Conservation (phyloP, 202 grass and related monocot genomes). For the Zizania palustris region DNA sequence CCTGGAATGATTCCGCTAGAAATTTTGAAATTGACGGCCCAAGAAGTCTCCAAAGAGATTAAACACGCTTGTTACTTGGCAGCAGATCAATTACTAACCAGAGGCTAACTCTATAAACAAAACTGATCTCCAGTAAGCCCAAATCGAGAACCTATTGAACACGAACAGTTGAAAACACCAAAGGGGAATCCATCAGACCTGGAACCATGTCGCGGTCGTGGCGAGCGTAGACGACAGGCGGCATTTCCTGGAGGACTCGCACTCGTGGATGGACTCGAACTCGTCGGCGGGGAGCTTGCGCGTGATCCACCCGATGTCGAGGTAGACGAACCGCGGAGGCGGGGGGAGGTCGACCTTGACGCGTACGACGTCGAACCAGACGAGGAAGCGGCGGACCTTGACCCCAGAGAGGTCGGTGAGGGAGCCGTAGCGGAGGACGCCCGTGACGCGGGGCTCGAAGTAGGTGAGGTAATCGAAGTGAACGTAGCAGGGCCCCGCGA, state of each 20-base stretch:
- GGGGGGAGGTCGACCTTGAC: slow-evolving; percentile 86
- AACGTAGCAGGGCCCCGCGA: slow-evolving; percentile 66
- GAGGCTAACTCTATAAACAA: background rate
- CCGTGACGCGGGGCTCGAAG: slow-evolving; percentile 58
- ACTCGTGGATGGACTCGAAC: slow-evolving; percentile 70
- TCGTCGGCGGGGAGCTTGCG: slow-evolving; percentile 65
- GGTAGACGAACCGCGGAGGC: slow-evolving; percentile 66
- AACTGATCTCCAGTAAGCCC: background rate
- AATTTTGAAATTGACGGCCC: background rate
- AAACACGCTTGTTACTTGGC: background rate
- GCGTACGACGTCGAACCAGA: slow-evolving; percentile 71
- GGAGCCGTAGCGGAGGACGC: slow-evolving; percentile 66
- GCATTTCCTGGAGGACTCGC: slow-evolving; percentile 46
- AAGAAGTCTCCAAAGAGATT: background rate
- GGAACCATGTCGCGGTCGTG: slow-evolving; percentile 48
- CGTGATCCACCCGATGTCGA: slow-evolving; percentile 83
- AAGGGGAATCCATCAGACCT: slow-evolving; percentile 19
- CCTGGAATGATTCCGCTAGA: background rate
- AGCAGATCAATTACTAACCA: slow-evolving; percentile 3
- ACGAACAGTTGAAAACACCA: background rate
- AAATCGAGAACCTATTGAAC: background rate
- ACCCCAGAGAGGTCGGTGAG: slow-evolving; percentile 58
- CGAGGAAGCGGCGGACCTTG: slow-evolving; percentile 75
- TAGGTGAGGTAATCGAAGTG: slow-evolving; percentile 79
- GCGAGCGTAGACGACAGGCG: slow-evolving; percentile 52